phyloP scores from a whole-genome alignment of 2,329 filamentous ascomycete genomes.

The Clonostachys rhizophaga region DNA sequence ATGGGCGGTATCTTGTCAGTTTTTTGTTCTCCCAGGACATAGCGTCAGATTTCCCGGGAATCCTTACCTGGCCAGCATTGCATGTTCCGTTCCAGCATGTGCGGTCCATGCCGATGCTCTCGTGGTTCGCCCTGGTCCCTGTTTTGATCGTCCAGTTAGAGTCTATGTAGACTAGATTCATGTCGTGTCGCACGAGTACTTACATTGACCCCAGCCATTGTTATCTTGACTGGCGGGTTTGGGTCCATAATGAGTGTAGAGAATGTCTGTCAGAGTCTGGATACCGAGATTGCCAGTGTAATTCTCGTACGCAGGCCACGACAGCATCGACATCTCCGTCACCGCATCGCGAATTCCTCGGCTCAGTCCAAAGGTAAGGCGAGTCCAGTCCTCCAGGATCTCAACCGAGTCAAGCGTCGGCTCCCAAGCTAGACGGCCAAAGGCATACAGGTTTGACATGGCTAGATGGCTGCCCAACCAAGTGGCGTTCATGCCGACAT shows the following conservation, averaged over 20 bases:
- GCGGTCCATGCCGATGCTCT: slow-evolving; percentile 65
- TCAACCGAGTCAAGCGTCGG: slow-evolving; percentile 33
- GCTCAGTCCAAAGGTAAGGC: slow-evolving; percentile 58
- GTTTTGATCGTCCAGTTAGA: too few relatives aligned
- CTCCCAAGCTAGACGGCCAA: slow-evolving; percentile 63
- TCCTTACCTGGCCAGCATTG: slow-evolving; percentile 45
- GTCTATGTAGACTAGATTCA: too few relatives aligned
- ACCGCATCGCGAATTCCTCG: slow-evolving; percentile 51
- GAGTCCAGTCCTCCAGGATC: slow-evolving; percentile 62
- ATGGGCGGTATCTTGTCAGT: too few relatives aligned
- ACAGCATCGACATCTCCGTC: slow-evolving; percentile 59
- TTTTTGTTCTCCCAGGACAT: too few relatives aligned
- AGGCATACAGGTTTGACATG: slow-evolving; percentile 70
- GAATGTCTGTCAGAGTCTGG: slow-evolving; percentile 65
- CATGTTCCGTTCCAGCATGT: slow-evolving; percentile 65
- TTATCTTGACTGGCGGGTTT: slow-evolving; percentile 62
- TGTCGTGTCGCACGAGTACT: slow-evolving; percentile 12
- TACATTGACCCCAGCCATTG: slow-evolving; percentile 66
- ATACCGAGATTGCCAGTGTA: slow-evolving; percentile 68
- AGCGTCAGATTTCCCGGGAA: too few relatives aligned
- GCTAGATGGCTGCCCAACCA: slow-evolving; percentile 68
- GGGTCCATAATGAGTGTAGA: slow-evolving; percentile 63
- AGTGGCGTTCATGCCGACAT: slow-evolving; percentile 60
- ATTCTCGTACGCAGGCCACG: slow-evolving; percentile 68
- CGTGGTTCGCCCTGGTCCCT: slow-evolving; percentile 52